phyloP scores from a whole-genome alignment of 73 alveolate species.

The Paraurostyla sp. region DNA sequence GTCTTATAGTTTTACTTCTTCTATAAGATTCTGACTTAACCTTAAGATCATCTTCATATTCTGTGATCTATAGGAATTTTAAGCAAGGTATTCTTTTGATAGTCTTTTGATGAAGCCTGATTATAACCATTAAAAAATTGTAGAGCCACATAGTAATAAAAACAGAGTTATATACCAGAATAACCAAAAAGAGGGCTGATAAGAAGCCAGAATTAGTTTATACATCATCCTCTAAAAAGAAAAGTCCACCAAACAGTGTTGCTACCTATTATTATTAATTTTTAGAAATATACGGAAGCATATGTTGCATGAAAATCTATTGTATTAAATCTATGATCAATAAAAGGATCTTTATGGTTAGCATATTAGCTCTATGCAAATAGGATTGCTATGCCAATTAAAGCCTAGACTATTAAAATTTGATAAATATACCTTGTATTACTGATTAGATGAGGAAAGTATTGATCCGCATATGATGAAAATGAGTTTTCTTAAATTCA shows the following conservation, averaged over 20 bases:
- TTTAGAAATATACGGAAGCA: background rate
- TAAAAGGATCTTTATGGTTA: background rate
- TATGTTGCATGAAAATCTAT: slow-evolving; percentile 37
- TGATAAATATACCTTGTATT: background rate
- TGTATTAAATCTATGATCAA: slow-evolving; percentile 46
- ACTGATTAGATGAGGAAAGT: slow-evolving; percentile 15
- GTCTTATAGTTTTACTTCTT: too few species aligned
- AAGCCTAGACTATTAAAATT: background rate
- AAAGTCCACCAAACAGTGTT: slow-evolving; percentile 26
- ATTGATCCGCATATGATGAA: slow-evolving; percentile 47
- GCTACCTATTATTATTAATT: background rate
- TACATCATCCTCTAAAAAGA: slow-evolving; percentile 21
- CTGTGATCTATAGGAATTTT: background rate
- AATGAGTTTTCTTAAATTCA: slow-evolving; percentile 49
- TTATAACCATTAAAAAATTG: background rate
- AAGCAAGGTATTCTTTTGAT: slow-evolving; percentile 13
- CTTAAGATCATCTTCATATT: background rate
- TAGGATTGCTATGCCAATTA: slow-evolving; percentile 32
- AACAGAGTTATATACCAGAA: background rate
- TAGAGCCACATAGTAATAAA: background rate
- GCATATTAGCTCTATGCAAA: slow-evolving; percentile 4
- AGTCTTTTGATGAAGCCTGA: slow-evolving; percentile 6
- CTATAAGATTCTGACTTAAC: background rate
- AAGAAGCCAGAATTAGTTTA: background rate
- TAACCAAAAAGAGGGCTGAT: background rate